Evolutionary conservation across 495 filamentous ascomycete genomes (phyloP), one percentile per base, ranked within the genome.

Genomic region (Penicillium arizonense): DNA sequence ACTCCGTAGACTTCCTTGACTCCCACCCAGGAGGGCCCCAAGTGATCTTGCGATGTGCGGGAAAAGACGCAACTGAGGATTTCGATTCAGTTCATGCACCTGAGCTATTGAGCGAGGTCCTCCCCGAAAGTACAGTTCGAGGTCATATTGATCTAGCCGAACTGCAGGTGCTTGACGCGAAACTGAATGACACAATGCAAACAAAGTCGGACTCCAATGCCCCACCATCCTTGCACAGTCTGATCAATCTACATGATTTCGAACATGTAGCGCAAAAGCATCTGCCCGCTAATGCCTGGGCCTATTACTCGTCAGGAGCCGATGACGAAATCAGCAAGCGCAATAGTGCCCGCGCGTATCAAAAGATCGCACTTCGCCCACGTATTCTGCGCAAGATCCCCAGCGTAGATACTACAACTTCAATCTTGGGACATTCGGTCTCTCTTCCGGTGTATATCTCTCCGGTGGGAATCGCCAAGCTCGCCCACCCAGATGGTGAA

Each of bases 261-360:
- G 78, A 82, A 58, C 28, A 64, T 41, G 76, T 82, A 1, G 86
- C 87, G 4, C 58, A 75, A 11, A 58, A 63, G 8, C 73, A 73
- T 40, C 70, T 87, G 11, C 67, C 78, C 3, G 65, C 74, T 2
- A 90, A 89, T 56, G 87, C 89, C 16, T 95, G 90, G 90, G 90
- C 84, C 6, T 95, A 93, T 65, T 95, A 94, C 65, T 86, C 83
- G 4, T 89, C 86, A 50, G 90, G 85, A 6, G 89, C 90, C 0
- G 90, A 95, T 59, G 91, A 95, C 57, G 89, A 95, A 71, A 90
- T 94, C 71, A 93, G 89, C 4, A 76, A 91, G 69, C 80, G 86
- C 47, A 87, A 92, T 62, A 94, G 92, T 67, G 84, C 87, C 69
- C 78, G 81, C 3, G 87, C 88, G 16, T 96, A 82, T 69, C 87